Base-by-base conservation (phyloP, 495 filamentous ascomycete genomes). In the Cercophora sp. region DNA sequence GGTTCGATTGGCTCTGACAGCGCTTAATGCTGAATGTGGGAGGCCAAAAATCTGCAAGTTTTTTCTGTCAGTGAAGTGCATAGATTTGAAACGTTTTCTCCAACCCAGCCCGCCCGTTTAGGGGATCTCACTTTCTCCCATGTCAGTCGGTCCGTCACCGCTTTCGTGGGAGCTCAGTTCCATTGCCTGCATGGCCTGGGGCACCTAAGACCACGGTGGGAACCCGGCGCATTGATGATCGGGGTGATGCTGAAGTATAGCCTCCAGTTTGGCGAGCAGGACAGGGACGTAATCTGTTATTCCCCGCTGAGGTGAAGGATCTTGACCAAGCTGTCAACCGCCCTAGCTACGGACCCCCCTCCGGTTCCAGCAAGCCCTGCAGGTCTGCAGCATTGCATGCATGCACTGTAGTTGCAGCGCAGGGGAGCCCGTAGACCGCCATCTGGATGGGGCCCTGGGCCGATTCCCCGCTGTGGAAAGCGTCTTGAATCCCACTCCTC, bases 311-410 rank as follows among this genome's bases (percentile, higher is more conserved):
- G 8, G 32, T n/a, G 36, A 39, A 39, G 36, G 36, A 39, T 39
- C 36, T 13, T 4, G n/a, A 18, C 8, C 32, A 3, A 19, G 26
- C 25, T 16, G 13, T 48, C 29, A 35, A 48, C 46, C 32, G 27
- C 29, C 46, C 37, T n/a, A n/a, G n/a, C 16, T 6, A 23, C 46
- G 46, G 46, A 31, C 9, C 15, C 27, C 29, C 20, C 46, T 35
- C 46, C 46, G 46, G 31, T 48, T 48, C 46, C 46, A 48, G 46
- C 29, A 36, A 36, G 31, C 46, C 46, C n/a, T n/a, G n/a, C n/a
- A n/a, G n/a, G n/a, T n/a, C 19, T 48, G 29, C 46, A 48, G 46
- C 32, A 34, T 23, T 32, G 46, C 46, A 22, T 48, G 29, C 29
- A 36, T 34, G 46, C 29, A 34, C 32, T 36, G 41, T 44, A 44